Percentiles rank a stretch among this genome's conserved stretches.
Evolutionary conservation across 352 stramenopile species (phyloP).

Genomic region (Phytophthora boehmeriae): DNA sequence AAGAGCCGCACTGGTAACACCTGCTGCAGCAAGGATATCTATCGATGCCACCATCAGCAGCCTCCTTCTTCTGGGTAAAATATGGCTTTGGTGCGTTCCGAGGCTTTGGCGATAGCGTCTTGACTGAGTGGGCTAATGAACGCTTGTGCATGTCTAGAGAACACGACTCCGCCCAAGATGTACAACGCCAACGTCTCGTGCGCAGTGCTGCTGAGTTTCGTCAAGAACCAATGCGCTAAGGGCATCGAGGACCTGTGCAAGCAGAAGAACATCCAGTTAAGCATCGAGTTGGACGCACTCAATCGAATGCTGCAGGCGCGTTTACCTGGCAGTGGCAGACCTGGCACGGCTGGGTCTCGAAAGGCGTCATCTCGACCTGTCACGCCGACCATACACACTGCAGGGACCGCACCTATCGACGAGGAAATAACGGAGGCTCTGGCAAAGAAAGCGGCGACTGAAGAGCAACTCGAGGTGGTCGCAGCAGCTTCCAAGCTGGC

Average conservation of each 20-base stretch:
- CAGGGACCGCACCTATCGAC: conserved; percentile 12
- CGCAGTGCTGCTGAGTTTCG: conserved; percentile 73
- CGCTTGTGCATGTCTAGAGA: conserved; percentile 25
- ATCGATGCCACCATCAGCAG: conserved; percentile 18
- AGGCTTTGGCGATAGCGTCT: not conserved
- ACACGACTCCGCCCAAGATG: conserved; percentile 65
- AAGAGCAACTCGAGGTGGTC: conserved; percentile 62
- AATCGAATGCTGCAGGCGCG: conserved; percentile 34
- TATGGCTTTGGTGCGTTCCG: conserved; percentile 74
- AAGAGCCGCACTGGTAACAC: not conserved
- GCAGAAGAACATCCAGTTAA: conserved; percentile 75
- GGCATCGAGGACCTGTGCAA: conserved; percentile 80
- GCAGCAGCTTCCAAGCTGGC: conserved; percentile 45
- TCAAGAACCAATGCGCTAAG: conserved; percentile 64
- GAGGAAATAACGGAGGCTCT: conserved; percentile 29
- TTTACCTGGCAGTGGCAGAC: too few relatives aligned
- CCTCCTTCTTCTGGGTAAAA: conserved; percentile 77
- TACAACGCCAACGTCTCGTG: conserved; percentile 81
- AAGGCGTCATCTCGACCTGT: conserved; percentile 17
- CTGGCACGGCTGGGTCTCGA: not conserved
- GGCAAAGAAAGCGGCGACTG: conserved; percentile 43
- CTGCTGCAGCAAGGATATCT: not conserved
- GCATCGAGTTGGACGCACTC: conserved; percentile 74
- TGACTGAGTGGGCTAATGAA: not conserved
- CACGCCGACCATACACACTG: conserved; percentile 18